Evolutionary conservation across 176 grass and related monocot genomes (phyloP).

Genomic region (Oryza punctata): DNA sequence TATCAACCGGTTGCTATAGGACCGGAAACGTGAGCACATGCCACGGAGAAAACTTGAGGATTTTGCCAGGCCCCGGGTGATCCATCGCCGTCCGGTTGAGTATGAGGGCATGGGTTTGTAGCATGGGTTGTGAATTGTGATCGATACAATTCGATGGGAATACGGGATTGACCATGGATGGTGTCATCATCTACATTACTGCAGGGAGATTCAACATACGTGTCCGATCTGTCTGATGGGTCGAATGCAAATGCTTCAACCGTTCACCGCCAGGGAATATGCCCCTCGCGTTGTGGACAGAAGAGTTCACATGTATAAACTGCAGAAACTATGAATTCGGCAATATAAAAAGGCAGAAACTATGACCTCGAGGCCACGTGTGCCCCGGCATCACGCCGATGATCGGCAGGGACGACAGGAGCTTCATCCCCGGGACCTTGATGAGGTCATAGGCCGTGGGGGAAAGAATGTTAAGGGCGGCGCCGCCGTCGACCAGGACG

Average conservation of each 20-base stretch:
- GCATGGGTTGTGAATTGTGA: neutral
- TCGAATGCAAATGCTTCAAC: neutral
- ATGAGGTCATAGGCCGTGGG: too few relatives aligned
- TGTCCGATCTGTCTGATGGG: neutral
- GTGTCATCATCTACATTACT: neutral
- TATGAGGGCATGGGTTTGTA: neutral
- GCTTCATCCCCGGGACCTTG: too few relatives aligned
- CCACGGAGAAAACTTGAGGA: neutral
- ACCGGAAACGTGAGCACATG: neutral
- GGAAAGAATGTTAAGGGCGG: too few relatives aligned
- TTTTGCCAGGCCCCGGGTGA: neutral
- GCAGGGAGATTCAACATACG: neutral
- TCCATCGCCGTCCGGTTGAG: neutral
- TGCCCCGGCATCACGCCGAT: too few relatives aligned
- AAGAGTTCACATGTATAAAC: too few relatives aligned
- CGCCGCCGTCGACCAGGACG: too few relatives aligned
- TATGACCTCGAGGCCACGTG: too few relatives aligned
- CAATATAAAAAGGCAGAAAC: too few relatives aligned
- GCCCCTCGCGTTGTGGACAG: too few relatives aligned
- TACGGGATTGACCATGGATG: neutral
- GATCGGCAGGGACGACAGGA: too few relatives aligned
- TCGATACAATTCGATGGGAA: neutral
- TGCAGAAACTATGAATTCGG: too few relatives aligned
- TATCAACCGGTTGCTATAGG: neutral
- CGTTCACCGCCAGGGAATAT: neutral